These are phyloP conservation scores for Lachancea meyersii DNA, from an alignment of 805 yeast genomes.

Conservation along the genomic window DNA sequence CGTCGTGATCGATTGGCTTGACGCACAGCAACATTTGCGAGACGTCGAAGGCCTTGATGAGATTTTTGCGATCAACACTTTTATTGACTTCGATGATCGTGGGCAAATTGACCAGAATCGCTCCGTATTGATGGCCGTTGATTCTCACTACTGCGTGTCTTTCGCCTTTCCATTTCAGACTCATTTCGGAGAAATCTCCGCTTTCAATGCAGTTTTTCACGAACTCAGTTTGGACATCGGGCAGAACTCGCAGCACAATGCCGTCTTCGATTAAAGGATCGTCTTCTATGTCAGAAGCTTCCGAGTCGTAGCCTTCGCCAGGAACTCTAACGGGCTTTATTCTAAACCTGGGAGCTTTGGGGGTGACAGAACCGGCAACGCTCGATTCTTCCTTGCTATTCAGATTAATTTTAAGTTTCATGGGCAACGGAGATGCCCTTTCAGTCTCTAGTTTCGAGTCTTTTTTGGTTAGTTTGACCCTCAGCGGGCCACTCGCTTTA, in stretches of 20 bases:
- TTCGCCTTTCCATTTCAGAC: slow-evolving; percentile 76
- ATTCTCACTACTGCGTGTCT: slow-evolving; percentile 72
- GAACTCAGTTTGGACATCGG: slow-evolving; percentile 47
- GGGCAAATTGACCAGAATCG: slow-evolving; percentile 83
- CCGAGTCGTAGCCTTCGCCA: slow-evolving; percentile 95
- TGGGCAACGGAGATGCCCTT: slow-evolving; percentile 10
- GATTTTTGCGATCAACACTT: slow-evolving; percentile 76
- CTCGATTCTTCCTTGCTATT: slow-evolving; percentile 17
- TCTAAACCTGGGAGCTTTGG: slow-evolving; percentile 41
- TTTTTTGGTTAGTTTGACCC: slow-evolving; percentile 20
- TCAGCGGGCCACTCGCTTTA: slow-evolving; percentile 19
- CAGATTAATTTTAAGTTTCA: slow-evolving; percentile 22
- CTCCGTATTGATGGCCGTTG: slow-evolving; percentile 68
- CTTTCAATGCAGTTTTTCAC: slow-evolving; percentile 70
- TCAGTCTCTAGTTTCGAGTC: slow-evolving; percentile 5
- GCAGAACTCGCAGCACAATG: slow-evolving; percentile 65
- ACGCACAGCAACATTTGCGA: slow-evolving; percentile 79
- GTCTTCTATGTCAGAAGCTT: slow-evolving; percentile 92
- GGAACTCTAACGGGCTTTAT: slow-evolving; percentile 63
- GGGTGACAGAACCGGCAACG: slow-evolving; percentile 24
- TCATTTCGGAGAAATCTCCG: slow-evolving; percentile 67
- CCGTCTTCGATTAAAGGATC: slow-evolving; percentile 92
- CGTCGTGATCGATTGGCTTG: slow-evolving; percentile 42
- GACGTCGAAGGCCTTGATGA: slow-evolving; percentile 79
- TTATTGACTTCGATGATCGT: slow-evolving; percentile 82